phyloP scores from a whole-genome alignment of 2,329 filamentous ascomycete species.

The Xylariaceae sp. region DNA sequence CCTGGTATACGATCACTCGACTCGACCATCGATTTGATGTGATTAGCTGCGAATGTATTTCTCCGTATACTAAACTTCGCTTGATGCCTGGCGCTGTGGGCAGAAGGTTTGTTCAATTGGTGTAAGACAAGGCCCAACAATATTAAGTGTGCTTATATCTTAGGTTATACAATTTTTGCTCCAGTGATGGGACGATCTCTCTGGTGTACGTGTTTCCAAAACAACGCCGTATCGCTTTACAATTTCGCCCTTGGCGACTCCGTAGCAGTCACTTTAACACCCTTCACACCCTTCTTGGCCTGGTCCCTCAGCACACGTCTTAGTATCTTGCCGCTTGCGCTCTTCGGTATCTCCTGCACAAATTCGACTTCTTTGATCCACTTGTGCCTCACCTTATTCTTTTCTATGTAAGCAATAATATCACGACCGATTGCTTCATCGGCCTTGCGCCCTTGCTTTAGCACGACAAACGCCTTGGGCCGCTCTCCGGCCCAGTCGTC shows the following conservation, averaged over 20 bases:
- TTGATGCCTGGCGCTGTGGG: no score
- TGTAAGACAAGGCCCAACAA: neutral
- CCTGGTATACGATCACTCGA: neutral
- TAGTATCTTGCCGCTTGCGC: slow-evolving; percentile 58
- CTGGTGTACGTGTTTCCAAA: neutral
- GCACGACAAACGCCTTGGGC: slow-evolving; percentile 55
- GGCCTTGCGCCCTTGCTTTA: slow-evolving; percentile 28
- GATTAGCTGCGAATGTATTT: no score
- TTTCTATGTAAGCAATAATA: slow-evolving; percentile 48
- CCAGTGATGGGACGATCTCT: neutral
- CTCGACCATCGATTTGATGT: no score
- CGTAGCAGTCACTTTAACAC: slow-evolving; percentile 23
- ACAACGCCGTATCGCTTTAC: slow-evolving; percentile 18
- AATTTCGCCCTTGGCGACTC: slow-evolving; percentile 33
- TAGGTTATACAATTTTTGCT: neutral
- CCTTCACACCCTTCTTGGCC: slow-evolving; percentile 25
- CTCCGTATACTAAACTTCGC: no score
- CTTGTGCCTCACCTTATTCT: slow-evolving; percentile 53
- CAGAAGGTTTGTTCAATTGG: no score
- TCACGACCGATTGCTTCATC: slow-evolving; percentile 33
- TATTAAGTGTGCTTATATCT: neutral
- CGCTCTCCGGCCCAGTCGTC: slow-evolving; percentile 54
- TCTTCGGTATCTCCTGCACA: slow-evolving; percentile 54
- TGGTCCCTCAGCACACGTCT: slow-evolving; percentile 47
- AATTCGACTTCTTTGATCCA: slow-evolving; percentile 51